phyloP scores from a whole-genome alignment of 345 rosid species.

The Tarenaya hassleriana region DNA sequence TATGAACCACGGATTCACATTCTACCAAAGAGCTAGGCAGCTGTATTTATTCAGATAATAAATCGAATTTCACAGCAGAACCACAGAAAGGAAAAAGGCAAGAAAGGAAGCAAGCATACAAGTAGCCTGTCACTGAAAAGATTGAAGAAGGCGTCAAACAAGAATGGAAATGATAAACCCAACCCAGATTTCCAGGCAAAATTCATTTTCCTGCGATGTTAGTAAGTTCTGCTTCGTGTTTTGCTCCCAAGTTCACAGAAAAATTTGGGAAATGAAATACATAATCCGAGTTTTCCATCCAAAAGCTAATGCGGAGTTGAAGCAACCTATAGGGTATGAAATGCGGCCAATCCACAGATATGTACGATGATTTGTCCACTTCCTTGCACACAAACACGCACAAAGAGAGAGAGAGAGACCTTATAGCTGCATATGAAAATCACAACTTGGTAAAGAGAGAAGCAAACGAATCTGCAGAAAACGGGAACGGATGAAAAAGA shows the following conservation, averaged over 20 bases:
- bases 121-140: no score
- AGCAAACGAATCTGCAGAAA: slow-evolving; percentile 9
- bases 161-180: not conserved
- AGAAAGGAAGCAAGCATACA: slow-evolving; percentile 8
- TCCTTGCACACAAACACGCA: not conserved
- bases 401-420: not conserved
- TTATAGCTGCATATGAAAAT: not conserved
- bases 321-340: slow-evolving; percentile 19
- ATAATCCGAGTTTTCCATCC: no score
- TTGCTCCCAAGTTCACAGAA: not conserved
- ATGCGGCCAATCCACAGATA: slow-evolving; percentile 8
- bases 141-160: not conserved
- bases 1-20: no score
- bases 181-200: not conserved
- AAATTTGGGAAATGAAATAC: slow-evolving; percentile 10
- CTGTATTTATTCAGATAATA: slow-evolving; percentile 9
- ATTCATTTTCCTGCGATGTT: not conserved
- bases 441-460: slow-evolving; percentile 15
- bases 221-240: slow-evolving; percentile 7
- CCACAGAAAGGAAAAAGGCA: slow-evolving; percentile 11
- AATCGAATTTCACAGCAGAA: slow-evolving; percentile 9
- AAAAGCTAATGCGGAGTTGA: not conserved
- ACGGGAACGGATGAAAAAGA: slow-evolving; percentile 11
- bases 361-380: not conserved
- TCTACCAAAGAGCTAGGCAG: slow-evolving; percentile 2